Percentiles rank a stretch among this genome's conserved stretches.
Conservation (phyloP, 2,329 filamentous ascomycete genomes). For the Xylariaceae sp. region DNA sequence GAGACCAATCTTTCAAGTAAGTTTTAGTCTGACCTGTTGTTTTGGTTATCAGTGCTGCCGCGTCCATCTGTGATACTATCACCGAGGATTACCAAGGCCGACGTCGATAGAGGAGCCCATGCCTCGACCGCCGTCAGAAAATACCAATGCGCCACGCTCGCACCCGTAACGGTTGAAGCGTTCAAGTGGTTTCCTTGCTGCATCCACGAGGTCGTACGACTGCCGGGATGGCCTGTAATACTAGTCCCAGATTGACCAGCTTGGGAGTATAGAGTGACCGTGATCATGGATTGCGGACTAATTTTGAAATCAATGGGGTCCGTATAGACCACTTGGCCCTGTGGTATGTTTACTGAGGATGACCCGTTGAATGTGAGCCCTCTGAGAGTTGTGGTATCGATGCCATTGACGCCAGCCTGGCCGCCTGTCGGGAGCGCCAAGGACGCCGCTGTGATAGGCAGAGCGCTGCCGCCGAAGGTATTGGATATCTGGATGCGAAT, state of each 20-base stretch:
- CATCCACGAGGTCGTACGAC: constrained; percentile 66
- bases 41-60: constrained; percentile 64
- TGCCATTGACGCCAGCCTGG: constrained; percentile 57
- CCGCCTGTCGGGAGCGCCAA: constrained; percentile 62
- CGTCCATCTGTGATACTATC: constrained; percentile 73
- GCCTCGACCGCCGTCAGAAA: constrained; percentile 67
- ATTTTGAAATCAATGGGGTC: constrained; percentile 65
- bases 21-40: constrained; percentile 54
- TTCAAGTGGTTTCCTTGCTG: constrained; percentile 62
- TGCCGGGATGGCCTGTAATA: constrained; percentile 70
- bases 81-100: constrained; percentile 61
- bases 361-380: constrained; percentile 64
- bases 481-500: constrained; percentile 70
- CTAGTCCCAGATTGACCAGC: constrained; percentile 60
- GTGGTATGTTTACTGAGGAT: constrained; percentile 56
- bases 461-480: constrained; percentile 64
- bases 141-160: constrained; percentile 55
- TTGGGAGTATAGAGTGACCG: constrained; percentile 63
- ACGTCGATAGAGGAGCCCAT: constrained; percentile 50
- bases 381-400: constrained; percentile 58
- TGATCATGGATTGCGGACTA: constrained; percentile 57
- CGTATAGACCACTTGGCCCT: constrained; percentile 63
- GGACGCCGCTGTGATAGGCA: constrained; percentile 64
- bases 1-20: no score
- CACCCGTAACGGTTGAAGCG: constrained; percentile 52